Evolutionary conservation across 768 basidiomycete genomes (phyloP).

Genomic region (Mycena latifolia): DNA sequence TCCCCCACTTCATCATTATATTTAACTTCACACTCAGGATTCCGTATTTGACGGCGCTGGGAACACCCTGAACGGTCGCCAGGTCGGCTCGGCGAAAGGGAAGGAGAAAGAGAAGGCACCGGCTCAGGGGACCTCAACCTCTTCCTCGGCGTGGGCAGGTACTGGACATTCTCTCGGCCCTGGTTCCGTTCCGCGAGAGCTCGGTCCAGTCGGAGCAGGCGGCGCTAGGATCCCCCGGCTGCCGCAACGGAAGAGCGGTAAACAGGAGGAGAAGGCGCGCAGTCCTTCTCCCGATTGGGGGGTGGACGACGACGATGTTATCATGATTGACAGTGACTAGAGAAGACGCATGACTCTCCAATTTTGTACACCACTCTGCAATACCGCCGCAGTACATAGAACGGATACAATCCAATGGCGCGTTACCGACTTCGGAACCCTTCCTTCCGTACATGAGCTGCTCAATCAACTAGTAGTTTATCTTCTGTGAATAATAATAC

Average conservation of each 20-base stretch:
- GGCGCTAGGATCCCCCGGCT: slow-evolving; percentile 64
- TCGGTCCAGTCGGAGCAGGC: slow-evolving; percentile 65
- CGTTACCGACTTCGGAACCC: neutral
- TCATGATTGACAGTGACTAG: slow-evolving; percentile 87
- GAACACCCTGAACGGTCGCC: slow-evolving; percentile 71
- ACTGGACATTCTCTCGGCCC: slow-evolving; percentile 64
- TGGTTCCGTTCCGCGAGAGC: slow-evolving; percentile 50
- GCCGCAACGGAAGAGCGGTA: slow-evolving; percentile 49
- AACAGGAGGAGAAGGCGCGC: slow-evolving; percentile 52
- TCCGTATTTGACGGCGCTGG: slow-evolving; percentile 75
- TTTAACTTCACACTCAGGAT: slow-evolving; percentile 43
- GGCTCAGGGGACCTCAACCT: slow-evolving; percentile 48
- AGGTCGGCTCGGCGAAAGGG: slow-evolving; percentile 55
- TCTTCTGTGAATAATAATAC: no score
- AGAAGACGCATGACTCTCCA: neutral
- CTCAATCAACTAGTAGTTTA: no score
- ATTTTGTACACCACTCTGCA: neutral
- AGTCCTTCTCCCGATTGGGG: slow-evolving; percentile 87
- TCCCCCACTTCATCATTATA: slow-evolving; percentile 8
- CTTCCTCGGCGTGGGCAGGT: slow-evolving; percentile 52
- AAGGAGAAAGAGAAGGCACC: slow-evolving; percentile 72
- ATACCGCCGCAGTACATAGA: neutral
- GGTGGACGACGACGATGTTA: slow-evolving; percentile 85
- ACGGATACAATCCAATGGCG: neutral
- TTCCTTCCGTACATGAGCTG: no score